Evolutionary conservation across 257 asterid genomes (phyloP).

Genomic region (Plantago major): DNA sequence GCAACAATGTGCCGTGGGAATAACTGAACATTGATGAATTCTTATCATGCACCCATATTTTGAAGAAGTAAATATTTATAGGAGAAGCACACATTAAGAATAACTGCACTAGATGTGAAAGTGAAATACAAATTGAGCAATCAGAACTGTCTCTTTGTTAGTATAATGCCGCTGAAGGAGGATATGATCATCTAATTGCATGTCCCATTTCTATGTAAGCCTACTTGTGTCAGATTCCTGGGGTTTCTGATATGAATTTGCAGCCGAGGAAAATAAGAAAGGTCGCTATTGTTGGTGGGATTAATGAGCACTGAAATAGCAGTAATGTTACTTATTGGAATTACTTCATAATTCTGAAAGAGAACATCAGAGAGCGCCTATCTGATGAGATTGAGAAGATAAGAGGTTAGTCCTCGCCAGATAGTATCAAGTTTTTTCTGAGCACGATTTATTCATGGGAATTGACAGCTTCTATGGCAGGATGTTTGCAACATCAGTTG

Average conservation of each 20-base stretch:
- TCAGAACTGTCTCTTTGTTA: not conserved
- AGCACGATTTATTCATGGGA: conserved; percentile 2
- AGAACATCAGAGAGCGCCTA: conserved; percentile 28
- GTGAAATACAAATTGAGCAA: not conserved
- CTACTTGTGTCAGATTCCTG: conserved; percentile 37
- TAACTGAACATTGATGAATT: too few relatives aligned
- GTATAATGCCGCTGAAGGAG: conserved; percentile 2
- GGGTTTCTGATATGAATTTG: conserved; percentile 36
- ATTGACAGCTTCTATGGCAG: conserved; percentile 23
- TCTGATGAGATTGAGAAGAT: conserved; percentile 19
- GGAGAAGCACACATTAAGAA: not conserved
- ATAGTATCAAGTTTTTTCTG: conserved; percentile 1
- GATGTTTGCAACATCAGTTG: conserved; percentile 28
- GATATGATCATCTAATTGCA: conserved; percentile 6
- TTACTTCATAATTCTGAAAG: conserved; percentile 41
- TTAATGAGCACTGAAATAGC: conserved; percentile 41
- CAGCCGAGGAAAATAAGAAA: conserved; percentile 39
- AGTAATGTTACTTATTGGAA: conserved; percentile 31
- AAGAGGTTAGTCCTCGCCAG: conserved; percentile 24
- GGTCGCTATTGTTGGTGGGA: conserved; percentile 53
- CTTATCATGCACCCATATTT: not conserved
- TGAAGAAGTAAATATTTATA: not conserved
- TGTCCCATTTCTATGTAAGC: conserved; percentile 10
- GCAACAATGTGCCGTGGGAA: not conserved
- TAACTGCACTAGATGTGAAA: too few relatives aligned